Base-by-base conservation (phyloP, 2,329 filamentous ascomycete genomes). In the Fusarium miscanthi region DNA sequence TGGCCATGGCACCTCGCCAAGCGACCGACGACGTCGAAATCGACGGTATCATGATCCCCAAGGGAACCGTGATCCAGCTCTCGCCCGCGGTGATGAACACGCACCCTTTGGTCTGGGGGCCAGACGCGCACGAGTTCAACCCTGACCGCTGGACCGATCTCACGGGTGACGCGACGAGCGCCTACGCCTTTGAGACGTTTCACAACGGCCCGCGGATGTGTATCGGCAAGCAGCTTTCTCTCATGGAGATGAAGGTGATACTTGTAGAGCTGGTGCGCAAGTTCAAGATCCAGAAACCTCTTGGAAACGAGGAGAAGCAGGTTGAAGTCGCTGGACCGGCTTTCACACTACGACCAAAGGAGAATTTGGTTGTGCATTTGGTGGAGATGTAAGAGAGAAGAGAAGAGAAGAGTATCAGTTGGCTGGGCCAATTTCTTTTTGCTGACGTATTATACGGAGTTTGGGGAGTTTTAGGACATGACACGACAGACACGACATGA, bases 211-310 rank as follows among this genome's bases (percentile, higher is more conserved):
- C 81, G 10, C 74, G 82, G 19, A 77, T 79, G 46, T 84, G 82
- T 70, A 83, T 83, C 37, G 83, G 82, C 17, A 79, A 78, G 60
- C 77, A 73, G 14, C 80, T 81, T 35, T 76, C 82, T 2, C 63
- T 81, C 52, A 63, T 83, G 56, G 82, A 83, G 72, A 79, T 84
- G 71, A 84, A 84, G 75, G 70, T 76, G 8, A 74, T 83, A 10
- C 41, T 84, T 16, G 67, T 78, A 6, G 78, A 80, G 63, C 61
- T 83, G 49, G 65, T 83, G 31, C 67, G 69, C 6, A 73, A 72
- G 27, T 84, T 82, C 64, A 64, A 64, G 21, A 76, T 83, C 30
- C 70, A 79, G 35, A 66, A 59, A 37, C 74, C 68, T 17, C 23
- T 59, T 23, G 69, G 71, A 9, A 62, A 42, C 10, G 68, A 70